Evolutionary conservation across 257 asterid species (phyloP), one percentile per base, ranked within the genome.

Genomic region (Solanum virginianum): DNA sequence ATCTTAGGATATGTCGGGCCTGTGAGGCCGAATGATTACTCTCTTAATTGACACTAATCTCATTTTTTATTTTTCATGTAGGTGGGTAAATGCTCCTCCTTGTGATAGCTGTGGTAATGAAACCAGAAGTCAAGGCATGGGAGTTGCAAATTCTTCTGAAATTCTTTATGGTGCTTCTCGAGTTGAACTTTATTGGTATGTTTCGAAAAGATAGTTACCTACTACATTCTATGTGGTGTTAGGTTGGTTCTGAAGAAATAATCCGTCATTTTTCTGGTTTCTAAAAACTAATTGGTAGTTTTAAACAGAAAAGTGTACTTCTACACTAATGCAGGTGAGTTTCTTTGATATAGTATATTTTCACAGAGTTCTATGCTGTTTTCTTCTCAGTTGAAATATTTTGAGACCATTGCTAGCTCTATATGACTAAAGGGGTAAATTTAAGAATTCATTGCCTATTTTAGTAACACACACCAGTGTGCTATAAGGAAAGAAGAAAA

Each of bases 21-120:
- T 75, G 24, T 13, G 22, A 24, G 81, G 62, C 62, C 62, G 15
- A 49, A 24, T 17, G 60, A 47, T 26, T 53, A 51, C 49, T 17
- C 65, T 9, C 10, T 43, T 54, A 79, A 51, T 16, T 79, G 49
- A 79, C 47, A 53, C 6, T 79, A 16, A 16, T 79, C 49, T 79
- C 82, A 5, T 26, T 29, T 51, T 53, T 8, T 24, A n/a, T n/a
- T 79, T 13, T 53, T 16, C 65, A 85, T 88, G 72, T 87, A 95
- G 99, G 94, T 96, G 99, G 99, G 98, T 94, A 72, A 92, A 96
- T 88, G 89, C 95, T 51, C 98, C 99, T 88, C 93, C 98, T 81
- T 96, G 99, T 87, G 97, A 91, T 79, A 91, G 89, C 86, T 96
- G 99, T 88, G 90, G 86, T 51, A 88, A 83, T 86, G 97, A 94